A percentile compares a stretch with the other conserved stretches of the same genome.
phyloP scores from a whole-genome alignment of 169 alveolate species.

The Eimeria sp. region DNA sequence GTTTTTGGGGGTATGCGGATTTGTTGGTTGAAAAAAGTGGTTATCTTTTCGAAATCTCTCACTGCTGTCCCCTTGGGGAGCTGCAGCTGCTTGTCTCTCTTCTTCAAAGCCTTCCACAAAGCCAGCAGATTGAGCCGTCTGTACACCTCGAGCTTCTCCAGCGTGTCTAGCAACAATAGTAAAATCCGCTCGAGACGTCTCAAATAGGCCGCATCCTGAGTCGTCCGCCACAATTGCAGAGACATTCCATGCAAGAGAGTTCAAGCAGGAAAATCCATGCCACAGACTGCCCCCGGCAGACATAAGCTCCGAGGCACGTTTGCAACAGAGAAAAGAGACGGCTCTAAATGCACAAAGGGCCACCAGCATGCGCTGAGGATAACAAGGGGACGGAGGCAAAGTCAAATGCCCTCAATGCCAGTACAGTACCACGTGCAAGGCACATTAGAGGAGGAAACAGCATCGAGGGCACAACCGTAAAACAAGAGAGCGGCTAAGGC shows the following conservation, averaged over 20 bases:
- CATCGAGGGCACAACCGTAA: no score
- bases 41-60: constrained; percentile 3
- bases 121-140: constrained; percentile 90
- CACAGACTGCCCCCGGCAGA: neutral
- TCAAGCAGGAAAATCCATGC: neutral
- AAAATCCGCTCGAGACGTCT: constrained; percentile 49
- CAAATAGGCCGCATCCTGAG: constrained; percentile 49
- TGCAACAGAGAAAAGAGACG: no score
- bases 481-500: no score
- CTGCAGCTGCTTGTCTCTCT: constrained; percentile 88
- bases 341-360: no score
- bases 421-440: no score
- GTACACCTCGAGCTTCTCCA: constrained; percentile 91
- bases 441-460: no score
- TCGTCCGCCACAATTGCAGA: neutral
- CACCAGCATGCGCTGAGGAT: no score
- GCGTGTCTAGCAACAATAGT: constrained; percentile 89
- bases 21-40: constrained; percentile 21
- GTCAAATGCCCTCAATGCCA: no score
- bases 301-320: neutral
- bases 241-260: neutral
- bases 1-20: constrained; percentile 37
- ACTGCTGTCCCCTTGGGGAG: constrained; percentile 31
- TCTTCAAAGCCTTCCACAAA: constrained; percentile 90
- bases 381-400: no score